Percentiles rank a stretch among this genome's conserved stretches.
Evolutionary conservation across 768 basidiomycete species (phyloP).

Genomic region (Leccinum fibrillosum): DNA sequence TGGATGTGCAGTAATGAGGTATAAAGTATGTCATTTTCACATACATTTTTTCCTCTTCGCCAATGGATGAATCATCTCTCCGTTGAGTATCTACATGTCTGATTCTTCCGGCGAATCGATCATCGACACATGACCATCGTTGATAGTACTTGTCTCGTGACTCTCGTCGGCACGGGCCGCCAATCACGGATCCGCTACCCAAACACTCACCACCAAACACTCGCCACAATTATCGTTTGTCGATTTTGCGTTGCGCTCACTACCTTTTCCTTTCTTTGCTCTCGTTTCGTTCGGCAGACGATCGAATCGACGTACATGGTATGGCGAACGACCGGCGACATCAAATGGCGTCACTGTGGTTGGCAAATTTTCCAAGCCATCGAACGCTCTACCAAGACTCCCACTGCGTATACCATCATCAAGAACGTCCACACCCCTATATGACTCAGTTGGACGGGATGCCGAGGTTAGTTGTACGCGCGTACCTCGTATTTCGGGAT

Average conservation of each 20-base stretch:
- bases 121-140: too few relatives aligned
- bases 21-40: too few relatives aligned
- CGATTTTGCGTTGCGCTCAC: not conserved
- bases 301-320: slow-evolving; percentile 69
- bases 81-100: too few relatives aligned
- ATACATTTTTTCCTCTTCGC: too few relatives aligned
- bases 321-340: slow-evolving; percentile 66
- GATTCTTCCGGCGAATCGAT: too few relatives aligned
- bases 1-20: too few relatives aligned
- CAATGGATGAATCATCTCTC: not conserved
- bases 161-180: too few relatives aligned
- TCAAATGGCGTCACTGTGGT: slow-evolving; percentile 54
- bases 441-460: slow-evolving; percentile 49
- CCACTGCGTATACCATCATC: slow-evolving; percentile 57
- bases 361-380: slow-evolving; percentile 58
- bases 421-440: slow-evolving; percentile 39
- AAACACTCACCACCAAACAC: too few relatives aligned
- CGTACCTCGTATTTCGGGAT: not conserved
- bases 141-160: too few relatives aligned
- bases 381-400: slow-evolving; percentile 48
- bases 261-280: not conserved
- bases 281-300: slow-evolving; percentile 35
- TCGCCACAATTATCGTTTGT: not conserved
- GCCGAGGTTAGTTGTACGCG: slow-evolving; percentile 55
- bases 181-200: not conserved